A percentile compares a stretch with the other conserved stretches of the same genome.
Evolutionary conservation across 768 basidiomycete genomes (phyloP).

Genomic region (Tulasnella sp.): DNA sequence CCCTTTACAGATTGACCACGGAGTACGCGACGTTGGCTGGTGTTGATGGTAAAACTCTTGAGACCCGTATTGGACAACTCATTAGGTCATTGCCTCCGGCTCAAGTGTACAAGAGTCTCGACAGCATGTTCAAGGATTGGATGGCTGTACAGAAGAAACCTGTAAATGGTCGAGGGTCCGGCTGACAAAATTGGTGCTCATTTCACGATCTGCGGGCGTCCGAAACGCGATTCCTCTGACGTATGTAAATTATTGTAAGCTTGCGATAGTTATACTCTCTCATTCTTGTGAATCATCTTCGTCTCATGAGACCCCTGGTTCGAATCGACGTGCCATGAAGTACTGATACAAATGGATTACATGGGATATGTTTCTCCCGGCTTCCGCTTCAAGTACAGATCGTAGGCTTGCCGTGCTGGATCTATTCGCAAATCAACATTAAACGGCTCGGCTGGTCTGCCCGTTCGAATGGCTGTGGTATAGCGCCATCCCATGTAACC

Average conservation of each 20-base stretch:
- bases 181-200: background rate
- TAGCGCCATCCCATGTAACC: background rate
- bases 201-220: too few species aligned
- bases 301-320: too few species aligned
- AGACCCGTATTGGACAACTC: constrained; percentile 75
- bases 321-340: too few species aligned
- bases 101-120: constrained; percentile 80
- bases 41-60: constrained; percentile 45
- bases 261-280: too few species aligned
- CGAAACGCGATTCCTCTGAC: too few species aligned
- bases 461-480: background rate
- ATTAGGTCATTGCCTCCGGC: constrained; percentile 80
- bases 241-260: background rate
- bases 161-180: background rate
- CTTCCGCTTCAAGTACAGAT: background rate
- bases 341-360: too few species aligned
- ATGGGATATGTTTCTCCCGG: background rate
- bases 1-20: constrained; percentile 73
- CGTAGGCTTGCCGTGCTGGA: background rate
- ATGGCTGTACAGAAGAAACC: constrained; percentile 1
- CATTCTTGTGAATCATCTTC: background rate
- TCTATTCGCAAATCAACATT: background rate
- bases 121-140: constrained; percentile 83
- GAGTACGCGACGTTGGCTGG: constrained; percentile 69
- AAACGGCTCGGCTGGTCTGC: background rate